A percentile compares a stretch with the other conserved stretches of the same genome.
Evolutionary conservation across 1,284 basidiomycete genomes (phyloP).

Genomic region (Megacollybia platyphylla): DNA sequence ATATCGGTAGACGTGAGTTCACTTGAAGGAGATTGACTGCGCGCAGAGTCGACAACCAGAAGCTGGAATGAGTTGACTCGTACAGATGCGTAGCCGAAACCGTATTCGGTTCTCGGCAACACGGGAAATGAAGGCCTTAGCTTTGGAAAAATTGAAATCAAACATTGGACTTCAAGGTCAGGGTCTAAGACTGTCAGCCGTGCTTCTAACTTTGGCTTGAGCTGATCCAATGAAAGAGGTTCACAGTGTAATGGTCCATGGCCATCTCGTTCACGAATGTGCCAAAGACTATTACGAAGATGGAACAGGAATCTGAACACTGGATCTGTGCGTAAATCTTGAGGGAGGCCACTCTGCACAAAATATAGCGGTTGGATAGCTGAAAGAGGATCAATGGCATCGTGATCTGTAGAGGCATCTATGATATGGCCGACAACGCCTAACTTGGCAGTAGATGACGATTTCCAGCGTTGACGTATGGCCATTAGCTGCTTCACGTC

Average conservation of each 20-base stretch:
- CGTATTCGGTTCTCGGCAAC: constrained; percentile 4
- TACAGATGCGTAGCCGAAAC: constrained; percentile 10
- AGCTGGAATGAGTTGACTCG: constrained; percentile 14
- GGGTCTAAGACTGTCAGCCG: constrained; percentile 32
- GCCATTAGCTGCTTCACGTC: constrained; percentile 14
- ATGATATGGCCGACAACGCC: constrained; percentile 34
- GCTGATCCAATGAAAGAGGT: constrained; percentile 9
- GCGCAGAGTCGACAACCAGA: constrained; percentile 17
- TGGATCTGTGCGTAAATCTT: constrained; percentile 47
- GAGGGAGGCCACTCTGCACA: constrained; percentile 58
- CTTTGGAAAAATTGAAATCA: constrained; percentile 6
- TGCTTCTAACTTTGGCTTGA: constrained; percentile 22
- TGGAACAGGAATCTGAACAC: constrained; percentile 64
- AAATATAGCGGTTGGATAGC: constrained; percentile 72
- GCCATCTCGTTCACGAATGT: constrained; percentile 12
- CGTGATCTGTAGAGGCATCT: constrained; percentile 28
- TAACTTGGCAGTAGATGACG: constrained; percentile 15
- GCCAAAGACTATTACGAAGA: constrained; percentile 46
- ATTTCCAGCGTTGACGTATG: constrained; percentile 14
- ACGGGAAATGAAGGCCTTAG: background rate
- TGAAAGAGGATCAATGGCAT: constrained; percentile 60
- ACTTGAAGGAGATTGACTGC: constrained; percentile 6
- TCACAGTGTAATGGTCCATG: background rate
- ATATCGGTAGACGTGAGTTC: constrained; percentile 19
- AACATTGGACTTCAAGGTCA: constrained; percentile 18